Percentiles rank a stretch among this genome's conserved stretches.
Conservation (phyloP, 2,329 filamentous ascomycete genomes). For the Didymella glomerata region DNA sequence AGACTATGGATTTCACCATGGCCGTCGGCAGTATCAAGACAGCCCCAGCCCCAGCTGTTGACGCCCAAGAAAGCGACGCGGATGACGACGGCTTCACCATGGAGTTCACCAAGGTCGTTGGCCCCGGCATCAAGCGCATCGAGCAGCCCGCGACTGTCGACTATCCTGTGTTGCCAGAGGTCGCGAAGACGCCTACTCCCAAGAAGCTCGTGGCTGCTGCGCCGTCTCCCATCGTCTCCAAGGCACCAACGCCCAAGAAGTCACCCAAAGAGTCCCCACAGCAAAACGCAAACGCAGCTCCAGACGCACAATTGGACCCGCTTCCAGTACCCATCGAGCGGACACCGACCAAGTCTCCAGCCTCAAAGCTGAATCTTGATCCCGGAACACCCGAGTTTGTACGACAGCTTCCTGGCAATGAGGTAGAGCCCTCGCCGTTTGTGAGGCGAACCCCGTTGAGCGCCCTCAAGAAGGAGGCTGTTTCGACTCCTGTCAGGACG, state of each 20-base stretch:
- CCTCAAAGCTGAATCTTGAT: constrained; percentile 37
- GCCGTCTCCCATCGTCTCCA: constrained; percentile 15
- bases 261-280: constrained; percentile 37
- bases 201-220: constrained; percentile 16
- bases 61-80: constrained; percentile 24
- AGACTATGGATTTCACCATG: constrained; percentile 53
- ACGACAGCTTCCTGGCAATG: constrained; percentile 39
- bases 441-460: constrained; percentile 39
- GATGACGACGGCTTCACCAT: constrained; percentile 59
- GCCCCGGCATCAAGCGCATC: constrained; percentile 51
- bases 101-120: constrained; percentile 61
- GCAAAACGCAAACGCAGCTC: constrained; percentile 5
- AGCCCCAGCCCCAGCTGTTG: constrained; percentile 10
- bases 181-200: constrained; percentile 14
- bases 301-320: constrained; percentile 25
- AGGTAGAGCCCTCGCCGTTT: constrained; percentile 49
- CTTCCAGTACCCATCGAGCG: constrained; percentile 10
- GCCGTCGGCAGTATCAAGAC: constrained; percentile 50
- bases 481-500: constrained; percentile 37
- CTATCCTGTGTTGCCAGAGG: constrained; percentile 16
- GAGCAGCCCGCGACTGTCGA: constrained; percentile 23
- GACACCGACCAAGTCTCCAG: constrained; percentile 40
- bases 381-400: constrained; percentile 42
- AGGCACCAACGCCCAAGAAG: constrained; percentile 36
- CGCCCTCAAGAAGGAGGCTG: constrained; percentile 26